A percentile compares a stretch with the other conserved stretches of the same genome.
Evolutionary conservation across 257 asterid species (phyloP).

Genomic region (Przewalskia tangutica): DNA sequence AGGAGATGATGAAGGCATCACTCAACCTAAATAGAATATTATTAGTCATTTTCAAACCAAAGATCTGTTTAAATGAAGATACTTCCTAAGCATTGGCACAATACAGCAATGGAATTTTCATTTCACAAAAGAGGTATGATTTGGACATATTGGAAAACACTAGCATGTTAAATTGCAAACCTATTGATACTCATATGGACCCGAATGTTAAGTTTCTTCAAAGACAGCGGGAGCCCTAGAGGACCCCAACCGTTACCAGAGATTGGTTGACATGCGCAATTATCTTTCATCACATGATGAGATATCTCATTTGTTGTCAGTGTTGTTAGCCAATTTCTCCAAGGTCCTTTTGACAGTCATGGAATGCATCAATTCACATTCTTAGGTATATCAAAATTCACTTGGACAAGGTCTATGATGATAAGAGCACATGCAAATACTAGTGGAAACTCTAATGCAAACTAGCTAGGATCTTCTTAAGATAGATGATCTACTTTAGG

Average conservation of each 20-base stretch:
- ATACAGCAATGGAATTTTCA: not conserved
- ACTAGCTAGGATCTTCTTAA: not conserved
- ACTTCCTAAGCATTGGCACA: not conserved
- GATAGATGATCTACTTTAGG: not conserved
- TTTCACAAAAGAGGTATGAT: not conserved
- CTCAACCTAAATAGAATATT: not conserved
- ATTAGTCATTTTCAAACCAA: not conserved
- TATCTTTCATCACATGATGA: not conserved
- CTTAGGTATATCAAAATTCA: not conserved
- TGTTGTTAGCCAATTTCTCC: not conserved
- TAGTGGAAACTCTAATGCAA: not conserved
- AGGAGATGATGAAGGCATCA: not conserved
- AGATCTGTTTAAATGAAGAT: not conserved
- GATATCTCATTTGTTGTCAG: not conserved
- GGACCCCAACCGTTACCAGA: not conserved
- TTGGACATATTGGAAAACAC: not conserved
- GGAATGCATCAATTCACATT: not conserved
- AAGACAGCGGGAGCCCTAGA: not conserved
- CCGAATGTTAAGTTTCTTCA: not conserved
- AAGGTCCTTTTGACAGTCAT: not conserved
- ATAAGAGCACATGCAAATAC: not conserved
- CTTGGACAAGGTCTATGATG: not conserved
- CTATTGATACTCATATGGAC: not conserved
- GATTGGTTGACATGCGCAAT: not conserved
- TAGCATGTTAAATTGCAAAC: not conserved